Base-by-base conservation (phyloP, 1,139 yeast genomes). In the Debaryomyces coudertii region DNA sequence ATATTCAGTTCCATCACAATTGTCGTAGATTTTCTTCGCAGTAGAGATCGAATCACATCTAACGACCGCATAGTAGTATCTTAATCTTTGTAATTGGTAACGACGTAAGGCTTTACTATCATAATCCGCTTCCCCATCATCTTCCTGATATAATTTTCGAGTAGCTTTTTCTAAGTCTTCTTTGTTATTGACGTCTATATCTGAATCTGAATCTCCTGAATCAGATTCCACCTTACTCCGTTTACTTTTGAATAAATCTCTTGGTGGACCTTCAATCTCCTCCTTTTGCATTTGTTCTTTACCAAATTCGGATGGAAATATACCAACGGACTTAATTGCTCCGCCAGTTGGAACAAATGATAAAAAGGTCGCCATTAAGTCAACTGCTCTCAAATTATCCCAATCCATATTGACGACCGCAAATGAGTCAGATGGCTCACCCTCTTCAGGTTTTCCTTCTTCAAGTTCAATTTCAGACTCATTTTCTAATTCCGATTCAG, bases 401-500 rank as follows among this genome's bases (percentile, higher is more conserved):
- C 99, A 95, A 62, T 95, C 99, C 79, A 95, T 76, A 60, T 95
- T 95, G 27, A 95, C 99, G 1, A 86, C 96, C 0, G 99, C 99
- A 61, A 95, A 76, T 5, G 88, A 72, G 30, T 72, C 70, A 0
- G 96, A 77, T 24, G 96, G 96, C 1, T 92, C 97, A 36, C 97
- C 95, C 49, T 83, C 85, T 43, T 88, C 93, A 9, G 95, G 87
- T 47, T 80, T 77, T 7, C 66, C 63, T 28, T 71, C 73, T 53
- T 84, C 92, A 2, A 73, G 54, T 51, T 83, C 89, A 18, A 76
- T 63, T 22, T 80, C 88, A 1, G 76, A 68, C 44, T 79, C 85
- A 20, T 65, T 75, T 14, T 76, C 85, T 5, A 56, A 65, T 8
- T 61, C 64, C 9, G 29, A 60, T 22, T 65, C 76, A 0, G 71